Evolutionary conservation across 2,329 filamentous ascomycete genomes (phyloP).

Genomic region (Cytospora schulzeri): DNA sequence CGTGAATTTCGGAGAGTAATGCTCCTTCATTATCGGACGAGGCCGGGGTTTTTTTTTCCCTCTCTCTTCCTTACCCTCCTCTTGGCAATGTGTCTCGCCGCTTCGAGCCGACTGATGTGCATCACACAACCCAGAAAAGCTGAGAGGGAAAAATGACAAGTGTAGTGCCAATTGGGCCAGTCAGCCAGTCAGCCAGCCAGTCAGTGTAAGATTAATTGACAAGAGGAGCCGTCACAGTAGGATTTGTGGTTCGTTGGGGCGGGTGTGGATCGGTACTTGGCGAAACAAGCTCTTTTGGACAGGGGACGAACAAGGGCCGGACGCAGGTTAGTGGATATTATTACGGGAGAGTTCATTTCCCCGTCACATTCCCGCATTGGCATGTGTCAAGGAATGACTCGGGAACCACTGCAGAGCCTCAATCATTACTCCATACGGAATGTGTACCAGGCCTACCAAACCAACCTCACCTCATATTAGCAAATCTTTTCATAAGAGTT

Average conservation of each 20-base stretch:
- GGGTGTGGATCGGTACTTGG: conserved; percentile 20
- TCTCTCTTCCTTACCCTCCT: too few species aligned
- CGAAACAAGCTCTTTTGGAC: conserved; percentile 16
- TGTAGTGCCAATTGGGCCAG: too few species aligned
- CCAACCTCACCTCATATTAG: conserved; percentile 8
- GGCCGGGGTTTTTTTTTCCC: background rate
- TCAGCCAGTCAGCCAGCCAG: conserved; percentile 17
- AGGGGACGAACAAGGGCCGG: conserved; percentile 8
- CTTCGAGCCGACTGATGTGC: background rate
- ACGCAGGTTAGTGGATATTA: conserved; percentile 18
- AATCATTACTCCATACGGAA: conserved; percentile 1
- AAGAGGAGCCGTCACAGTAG: background rate
- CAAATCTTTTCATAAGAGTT: conserved; percentile 26
- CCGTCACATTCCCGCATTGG: conserved; percentile 14
- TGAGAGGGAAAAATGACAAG: too few species aligned
- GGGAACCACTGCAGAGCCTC: conserved; percentile 26
- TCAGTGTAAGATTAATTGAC: conserved; percentile 22
- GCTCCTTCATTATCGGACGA: conserved; percentile 4
- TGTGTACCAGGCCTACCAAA: conserved; percentile 3
- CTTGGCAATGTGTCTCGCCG: conserved; percentile 21
- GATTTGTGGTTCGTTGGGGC: background rate
- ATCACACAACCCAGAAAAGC: too few species aligned
- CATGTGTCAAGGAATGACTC: conserved; percentile 26
- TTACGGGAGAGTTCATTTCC: conserved; percentile 21
- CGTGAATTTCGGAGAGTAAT: background rate